phyloP scores from a whole-genome alignment of 2,329 filamentous ascomycete species.

The Penicillium expansum region DNA sequence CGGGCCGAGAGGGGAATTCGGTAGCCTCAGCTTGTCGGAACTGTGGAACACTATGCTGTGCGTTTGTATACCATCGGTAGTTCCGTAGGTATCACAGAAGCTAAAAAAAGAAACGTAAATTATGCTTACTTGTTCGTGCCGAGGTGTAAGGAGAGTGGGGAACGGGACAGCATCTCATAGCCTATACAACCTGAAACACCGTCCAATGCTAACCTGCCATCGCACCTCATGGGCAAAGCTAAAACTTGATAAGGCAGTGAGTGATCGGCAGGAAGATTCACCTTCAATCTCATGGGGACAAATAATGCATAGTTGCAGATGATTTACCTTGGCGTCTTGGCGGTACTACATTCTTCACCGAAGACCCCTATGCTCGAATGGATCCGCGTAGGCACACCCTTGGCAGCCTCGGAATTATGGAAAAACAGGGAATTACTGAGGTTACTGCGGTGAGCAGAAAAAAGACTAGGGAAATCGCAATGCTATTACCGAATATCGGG shows the following conservation, averaged over 20 bases:
- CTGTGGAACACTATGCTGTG: neutral
- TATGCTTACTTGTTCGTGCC: neutral
- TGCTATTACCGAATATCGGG: slow-evolving; percentile 13
- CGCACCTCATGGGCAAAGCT: slow-evolving; percentile 2
- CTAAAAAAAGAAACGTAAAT: neutral
- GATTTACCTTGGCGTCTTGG: slow-evolving; percentile 19
- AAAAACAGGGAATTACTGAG: neutral
- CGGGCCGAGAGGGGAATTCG: neutral
- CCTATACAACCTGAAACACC: neutral
- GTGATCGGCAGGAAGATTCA: neutral
- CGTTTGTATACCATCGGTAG: neutral
- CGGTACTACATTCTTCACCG: slow-evolving; percentile 7
- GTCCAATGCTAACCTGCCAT: neutral
- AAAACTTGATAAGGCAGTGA: neutral
- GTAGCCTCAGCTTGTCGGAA: neutral
- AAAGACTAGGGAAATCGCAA: slow-evolving; percentile 3
- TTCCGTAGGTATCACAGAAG: neutral
- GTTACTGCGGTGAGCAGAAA: neutral
- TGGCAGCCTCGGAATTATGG: neutral
- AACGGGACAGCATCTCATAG: neutral
- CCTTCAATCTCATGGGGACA: neutral
- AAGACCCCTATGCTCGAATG: neutral
- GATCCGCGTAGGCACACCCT: neutral
- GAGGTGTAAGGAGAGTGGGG: neutral
- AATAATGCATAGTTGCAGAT: slow-evolving; percentile 3